A percentile compares a stretch with the other conserved stretches of the same genome.
phyloP scores from a whole-genome alignment of 2,329 filamentous ascomycete species.

The Amylocarpus encephaloides region DNA sequence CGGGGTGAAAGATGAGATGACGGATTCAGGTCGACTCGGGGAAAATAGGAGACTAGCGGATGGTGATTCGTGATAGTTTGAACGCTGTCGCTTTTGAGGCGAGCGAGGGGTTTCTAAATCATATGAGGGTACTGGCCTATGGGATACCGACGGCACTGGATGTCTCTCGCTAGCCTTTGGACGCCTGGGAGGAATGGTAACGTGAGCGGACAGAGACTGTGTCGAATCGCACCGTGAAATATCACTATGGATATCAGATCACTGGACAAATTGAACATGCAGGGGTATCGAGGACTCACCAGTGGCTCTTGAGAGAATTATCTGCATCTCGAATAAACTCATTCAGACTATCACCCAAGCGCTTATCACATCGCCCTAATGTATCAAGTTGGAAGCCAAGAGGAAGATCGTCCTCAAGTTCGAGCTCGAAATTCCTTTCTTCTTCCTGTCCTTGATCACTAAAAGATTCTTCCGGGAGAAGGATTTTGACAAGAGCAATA shows the following conservation, averaged over 20 bases:
- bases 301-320: neutral
- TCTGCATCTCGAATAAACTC: slow-evolving; percentile 4
- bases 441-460: slow-evolving; percentile 8
- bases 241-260: neutral
- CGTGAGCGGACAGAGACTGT: neutral
- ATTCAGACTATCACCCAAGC: neutral
- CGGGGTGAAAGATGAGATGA: neutral
- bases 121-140: neutral
- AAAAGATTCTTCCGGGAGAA: slow-evolving; percentile 19
- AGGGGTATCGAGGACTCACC: neutral
- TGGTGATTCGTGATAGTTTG: neutral
- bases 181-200: neutral
- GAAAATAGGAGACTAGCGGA: neutral
- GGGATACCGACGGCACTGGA: neutral
- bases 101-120: neutral
- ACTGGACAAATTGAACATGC: neutral
- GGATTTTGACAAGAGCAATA: slow-evolving; percentile 17
- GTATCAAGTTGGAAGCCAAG: slow-evolving; percentile 1
- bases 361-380: slow-evolving; percentile 1
- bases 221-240: neutral
- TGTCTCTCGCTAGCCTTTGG: neutral
- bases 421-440: slow-evolving; percentile 1
- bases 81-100: neutral
- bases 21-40: neutral
- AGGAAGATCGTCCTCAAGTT: slow-evolving; percentile 8